A percentile compares a stretch with the other conserved stretches of the same genome.
phyloP scores from a whole-genome alignment of 2,329 filamentous ascomycete genomes.

The Sclerotinia sclerotiorum region DNA sequence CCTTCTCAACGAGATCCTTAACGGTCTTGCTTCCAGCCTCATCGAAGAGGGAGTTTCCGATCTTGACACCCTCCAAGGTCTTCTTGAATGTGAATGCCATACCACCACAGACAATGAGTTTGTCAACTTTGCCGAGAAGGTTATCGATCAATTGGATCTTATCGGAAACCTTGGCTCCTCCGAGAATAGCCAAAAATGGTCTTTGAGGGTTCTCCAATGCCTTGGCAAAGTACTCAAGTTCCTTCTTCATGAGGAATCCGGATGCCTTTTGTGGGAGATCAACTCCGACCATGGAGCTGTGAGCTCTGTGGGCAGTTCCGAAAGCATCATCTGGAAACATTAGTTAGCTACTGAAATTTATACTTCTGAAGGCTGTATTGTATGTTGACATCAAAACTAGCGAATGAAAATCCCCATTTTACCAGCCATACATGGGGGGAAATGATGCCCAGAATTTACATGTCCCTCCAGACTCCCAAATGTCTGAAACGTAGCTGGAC shows the following conservation, averaged over 20 bases:
- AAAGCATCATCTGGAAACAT: slow-evolving; percentile 80
- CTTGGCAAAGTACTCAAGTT: slow-evolving; percentile 98
- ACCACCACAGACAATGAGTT: slow-evolving; percentile 90
- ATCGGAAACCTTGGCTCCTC: slow-evolving; percentile 97
- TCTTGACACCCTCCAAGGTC: slow-evolving; percentile 86
- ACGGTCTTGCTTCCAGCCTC: slow-evolving; percentile 93
- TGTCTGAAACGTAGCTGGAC: background rate
- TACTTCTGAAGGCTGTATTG: background rate
- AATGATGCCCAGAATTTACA: background rate
- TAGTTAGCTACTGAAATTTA: background rate
- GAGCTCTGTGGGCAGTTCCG: slow-evolving; percentile 94
- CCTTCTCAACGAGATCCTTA: slow-evolving; percentile 84
- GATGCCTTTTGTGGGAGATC: slow-evolving; percentile 95
- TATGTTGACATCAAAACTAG: background rate
- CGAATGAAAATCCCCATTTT: background rate
- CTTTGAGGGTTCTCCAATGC: slow-evolving; percentile 90
- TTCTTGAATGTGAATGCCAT: slow-evolving; percentile 99
- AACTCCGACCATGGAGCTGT: slow-evolving; percentile 98
- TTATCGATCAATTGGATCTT: slow-evolving; percentile 99
- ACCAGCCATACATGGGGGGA: background rate
- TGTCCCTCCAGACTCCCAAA: background rate
- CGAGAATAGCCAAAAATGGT: slow-evolving; percentile 97
- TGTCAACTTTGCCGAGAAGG: slow-evolving; percentile 96
- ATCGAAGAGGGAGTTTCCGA: slow-evolving; percentile 89
- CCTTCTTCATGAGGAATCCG: slow-evolving; percentile 99